Conservation (phyloP, 1,139 yeast genomes). For the Martiniozyma asiatica region DNA sequence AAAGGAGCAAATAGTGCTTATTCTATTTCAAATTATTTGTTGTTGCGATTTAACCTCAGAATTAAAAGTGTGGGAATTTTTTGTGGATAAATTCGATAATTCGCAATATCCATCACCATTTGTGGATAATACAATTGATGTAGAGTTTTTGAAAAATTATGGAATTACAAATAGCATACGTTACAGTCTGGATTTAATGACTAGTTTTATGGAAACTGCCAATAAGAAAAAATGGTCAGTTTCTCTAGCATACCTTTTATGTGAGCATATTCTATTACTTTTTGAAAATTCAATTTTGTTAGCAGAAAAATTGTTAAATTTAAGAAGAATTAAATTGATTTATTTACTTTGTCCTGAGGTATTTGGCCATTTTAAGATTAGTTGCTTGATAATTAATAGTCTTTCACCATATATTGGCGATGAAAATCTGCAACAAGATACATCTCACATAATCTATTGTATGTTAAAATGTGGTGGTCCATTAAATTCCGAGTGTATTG, state of each 20-base stretch:
- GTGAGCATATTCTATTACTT: constrained; percentile 24
- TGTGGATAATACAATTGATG: neutral
- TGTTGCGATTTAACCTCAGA: constrained; percentile 26
- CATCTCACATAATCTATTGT: constrained; percentile 15
- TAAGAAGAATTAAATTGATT: constrained; percentile 32
- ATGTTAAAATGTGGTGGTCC: constrained; percentile 4
- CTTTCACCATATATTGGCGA: constrained; percentile 19
- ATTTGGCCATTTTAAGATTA: constrained; percentile 14
- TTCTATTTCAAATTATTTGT: constrained; percentile 24
- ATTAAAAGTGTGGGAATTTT: neutral
- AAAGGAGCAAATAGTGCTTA: constrained; percentile 23
- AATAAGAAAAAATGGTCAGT: constrained; percentile 27
- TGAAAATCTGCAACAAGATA: constrained; percentile 19
- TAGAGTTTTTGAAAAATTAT: constrained; percentile 10
- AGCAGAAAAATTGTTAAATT: constrained; percentile 18
- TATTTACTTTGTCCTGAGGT: constrained; percentile 22
- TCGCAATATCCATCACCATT: constrained; percentile 1
- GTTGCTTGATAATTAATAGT: constrained; percentile 18
- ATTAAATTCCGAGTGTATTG: neutral
- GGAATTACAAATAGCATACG: constrained; percentile 14
- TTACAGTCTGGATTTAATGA: constrained; percentile 9
- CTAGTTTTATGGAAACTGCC: constrained; percentile 6
- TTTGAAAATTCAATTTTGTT: constrained; percentile 19
- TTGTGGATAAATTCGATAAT: constrained; percentile 1
- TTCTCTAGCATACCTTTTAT: constrained; percentile 27